A percentile compares a stretch with the other conserved stretches of the same genome.
Conservation (phyloP, 2,329 filamentous ascomycete species). For the Lachnellula suecica region DNA sequence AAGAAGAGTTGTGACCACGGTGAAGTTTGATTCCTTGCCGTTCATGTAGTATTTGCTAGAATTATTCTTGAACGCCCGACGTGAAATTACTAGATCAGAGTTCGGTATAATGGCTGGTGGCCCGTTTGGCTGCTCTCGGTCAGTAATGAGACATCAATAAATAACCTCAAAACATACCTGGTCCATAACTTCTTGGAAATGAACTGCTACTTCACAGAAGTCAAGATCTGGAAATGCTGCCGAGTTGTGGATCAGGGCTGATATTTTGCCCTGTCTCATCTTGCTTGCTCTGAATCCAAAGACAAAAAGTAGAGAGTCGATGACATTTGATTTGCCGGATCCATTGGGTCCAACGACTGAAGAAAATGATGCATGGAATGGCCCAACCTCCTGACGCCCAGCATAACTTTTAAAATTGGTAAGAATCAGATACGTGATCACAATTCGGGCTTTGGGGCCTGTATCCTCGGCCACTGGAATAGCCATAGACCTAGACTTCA, state of each 20-base stretch:
- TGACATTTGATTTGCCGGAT: constrained; percentile 98
- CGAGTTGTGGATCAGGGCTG: constrained; percentile 95
- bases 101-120: constrained; percentile 76
- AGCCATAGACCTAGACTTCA: constrained; percentile 76
- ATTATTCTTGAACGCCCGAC: constrained; percentile 96
- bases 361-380: constrained; percentile 95
- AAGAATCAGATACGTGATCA: constrained; percentile 88
- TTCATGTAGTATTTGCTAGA: constrained; percentile 99
- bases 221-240: constrained; percentile 82
- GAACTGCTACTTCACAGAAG: constrained; percentile 92
- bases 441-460: constrained; percentile 80
- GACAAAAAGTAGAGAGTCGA: constrained; percentile 96
- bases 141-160: constrained; percentile 1
- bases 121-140: constrained; percentile 58
- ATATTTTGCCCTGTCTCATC: constrained; percentile 98
- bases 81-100: constrained; percentile 83
- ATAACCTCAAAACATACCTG: constrained; percentile 49
- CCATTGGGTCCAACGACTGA: constrained; percentile 98
- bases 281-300: constrained; percentile 99
- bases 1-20: constrained; percentile 82
- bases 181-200: constrained; percentile 95
- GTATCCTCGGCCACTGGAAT: constrained; percentile 70
- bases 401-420: constrained; percentile 99
- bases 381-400: constrained; percentile 89
- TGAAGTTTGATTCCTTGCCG: constrained; percentile 85